A percentile compares a stretch with the other conserved stretches of the same genome.
phyloP scores from a whole-genome alignment of 1,284 basidiomycete species.

The Heterobasidion occidentale region DNA sequence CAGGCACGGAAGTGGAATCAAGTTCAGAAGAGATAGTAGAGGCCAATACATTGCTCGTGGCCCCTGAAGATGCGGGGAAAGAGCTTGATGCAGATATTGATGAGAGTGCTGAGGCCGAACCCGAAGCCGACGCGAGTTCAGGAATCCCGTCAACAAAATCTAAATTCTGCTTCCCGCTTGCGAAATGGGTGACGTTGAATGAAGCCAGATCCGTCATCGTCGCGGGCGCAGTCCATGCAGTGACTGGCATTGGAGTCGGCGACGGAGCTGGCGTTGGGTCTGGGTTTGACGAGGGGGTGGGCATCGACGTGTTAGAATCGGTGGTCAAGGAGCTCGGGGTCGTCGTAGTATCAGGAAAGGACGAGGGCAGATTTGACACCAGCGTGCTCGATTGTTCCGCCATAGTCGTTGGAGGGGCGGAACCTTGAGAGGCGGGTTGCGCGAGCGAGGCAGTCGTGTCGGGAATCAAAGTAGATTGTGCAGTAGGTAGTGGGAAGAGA shows the following conservation, averaged over 20 bases:
- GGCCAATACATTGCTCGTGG: background rate
- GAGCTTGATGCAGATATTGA: background rate
- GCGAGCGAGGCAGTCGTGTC: no score
- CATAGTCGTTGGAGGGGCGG: no score
- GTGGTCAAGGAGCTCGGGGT: background rate
- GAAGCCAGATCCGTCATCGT: slow-evolving; percentile 48
- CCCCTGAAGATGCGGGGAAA: background rate
- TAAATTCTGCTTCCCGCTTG: slow-evolving; percentile 49
- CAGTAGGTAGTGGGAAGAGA: no score
- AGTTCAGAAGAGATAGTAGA: background rate
- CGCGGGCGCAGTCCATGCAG: slow-evolving; percentile 41
- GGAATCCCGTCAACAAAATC: slow-evolving; percentile 45
- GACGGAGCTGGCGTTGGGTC: background rate
- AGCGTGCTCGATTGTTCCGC: no score
- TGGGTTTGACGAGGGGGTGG: background rate
- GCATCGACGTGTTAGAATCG: background rate
- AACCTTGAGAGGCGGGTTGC: no score
- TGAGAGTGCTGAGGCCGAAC: background rate
- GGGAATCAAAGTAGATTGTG: no score
- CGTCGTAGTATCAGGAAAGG: no score
- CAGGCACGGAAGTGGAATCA: background rate
- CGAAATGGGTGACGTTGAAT: slow-evolving; percentile 54
- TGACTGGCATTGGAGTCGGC: background rate
- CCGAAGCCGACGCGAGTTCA: slow-evolving; percentile 17
- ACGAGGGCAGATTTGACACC: no score